Base-by-base conservation (phyloP, 805 yeast species). In the Myxozyma lipomycoides region DNA sequence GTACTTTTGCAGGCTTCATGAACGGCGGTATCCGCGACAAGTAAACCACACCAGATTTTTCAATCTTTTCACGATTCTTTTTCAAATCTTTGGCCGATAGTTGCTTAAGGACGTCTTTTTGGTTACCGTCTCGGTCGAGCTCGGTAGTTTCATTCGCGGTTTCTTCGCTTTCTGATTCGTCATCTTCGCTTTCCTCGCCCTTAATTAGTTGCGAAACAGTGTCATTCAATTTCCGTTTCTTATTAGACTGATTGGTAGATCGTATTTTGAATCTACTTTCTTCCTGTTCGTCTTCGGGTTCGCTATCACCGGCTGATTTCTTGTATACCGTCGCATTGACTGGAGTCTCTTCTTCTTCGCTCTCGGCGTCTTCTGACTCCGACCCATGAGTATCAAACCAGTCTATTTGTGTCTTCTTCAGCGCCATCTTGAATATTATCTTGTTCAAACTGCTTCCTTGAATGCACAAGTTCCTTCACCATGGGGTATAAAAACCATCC, bases 1-100 rank as follows among this genome's bases (percentile, higher is more conserved):
- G 77, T 69, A 93, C 73, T 65, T 89, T 93, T 1, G 84, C 79
- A 1, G 98, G 98, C 65, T 90, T 90, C 98, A 93, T 93, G 65
- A 85, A 93, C 23, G 98, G 98, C 0, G 98, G 98, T 7, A 93
- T 78, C 44, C 83, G 78, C 0, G 97, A 89, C 2, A 93, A 68
- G 61, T 93, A 93, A n/a, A 95, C 83, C 1, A 93, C 96, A 3
- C 98, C 98, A 0, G 96, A 83, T 61, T 78, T 82, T 49, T 82
- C 80, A 36, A 82, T 70, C 58, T 78, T 76, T 42, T 70, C 70
- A 25, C 69, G 68, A 22, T 67, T 57, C 51, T 69, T 62, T 41
- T 66, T 63, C 44, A 63, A 51, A 61, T 73, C 63, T 38, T 70
- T 71, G 37, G 61, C 55, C 6, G 68, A 43, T 12, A 58, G 25